Evolutionary conservation across 2,329 filamentous ascomycete species (phyloP).

Genomic region (Huntiella bhutanensis): DNA sequence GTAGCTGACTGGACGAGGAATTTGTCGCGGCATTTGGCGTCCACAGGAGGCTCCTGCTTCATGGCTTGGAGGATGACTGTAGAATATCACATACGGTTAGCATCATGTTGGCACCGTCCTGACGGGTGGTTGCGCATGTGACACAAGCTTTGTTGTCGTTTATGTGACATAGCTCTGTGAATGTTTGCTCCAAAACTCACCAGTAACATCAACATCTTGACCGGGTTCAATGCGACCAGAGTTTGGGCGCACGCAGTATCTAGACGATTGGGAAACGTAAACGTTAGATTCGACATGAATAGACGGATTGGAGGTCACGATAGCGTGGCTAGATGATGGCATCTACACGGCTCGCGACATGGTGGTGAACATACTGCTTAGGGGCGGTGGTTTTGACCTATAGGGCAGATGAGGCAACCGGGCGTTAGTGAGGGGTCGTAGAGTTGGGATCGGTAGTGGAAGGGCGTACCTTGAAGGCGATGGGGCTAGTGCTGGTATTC

Average conservation of each 20-base stretch:
- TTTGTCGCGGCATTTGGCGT: slow-evolving; percentile 89
- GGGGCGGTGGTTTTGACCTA: slow-evolving; percentile 98
- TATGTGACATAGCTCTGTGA: neutral
- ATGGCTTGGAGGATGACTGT: slow-evolving; percentile 89
- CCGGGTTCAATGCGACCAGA: slow-evolving; percentile 88
- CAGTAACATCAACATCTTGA: slow-evolving; percentile 77
- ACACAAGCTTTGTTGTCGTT: slow-evolving; percentile 2
- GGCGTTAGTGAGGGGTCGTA: slow-evolving; percentile 11
- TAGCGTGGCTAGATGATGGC: too few relatives aligned
- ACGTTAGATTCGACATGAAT: neutral
- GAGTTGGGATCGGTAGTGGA: too few relatives aligned
- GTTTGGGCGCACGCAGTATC: slow-evolving; percentile 95
- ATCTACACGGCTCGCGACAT: neutral
- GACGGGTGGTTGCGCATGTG: slow-evolving; percentile 14
- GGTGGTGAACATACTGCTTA: slow-evolving; percentile 57
- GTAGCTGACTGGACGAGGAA: slow-evolving; percentile 87
- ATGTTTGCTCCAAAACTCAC: slow-evolving; percentile 28
- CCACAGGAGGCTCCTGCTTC: slow-evolving; percentile 77
- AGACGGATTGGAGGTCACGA: neutral
- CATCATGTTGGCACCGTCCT: neutral
- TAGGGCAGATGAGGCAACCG: neutral
- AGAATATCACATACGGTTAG: too few relatives aligned
- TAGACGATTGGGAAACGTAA: slow-evolving; percentile 21
- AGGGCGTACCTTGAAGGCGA: slow-evolving; percentile 48
- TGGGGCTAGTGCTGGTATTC: slow-evolving; percentile 42